Percentiles rank a stretch among this genome's conserved stretches.
Conservation (phyloP, 345 rosid species). For the Fremontodendron californicum region DNA sequence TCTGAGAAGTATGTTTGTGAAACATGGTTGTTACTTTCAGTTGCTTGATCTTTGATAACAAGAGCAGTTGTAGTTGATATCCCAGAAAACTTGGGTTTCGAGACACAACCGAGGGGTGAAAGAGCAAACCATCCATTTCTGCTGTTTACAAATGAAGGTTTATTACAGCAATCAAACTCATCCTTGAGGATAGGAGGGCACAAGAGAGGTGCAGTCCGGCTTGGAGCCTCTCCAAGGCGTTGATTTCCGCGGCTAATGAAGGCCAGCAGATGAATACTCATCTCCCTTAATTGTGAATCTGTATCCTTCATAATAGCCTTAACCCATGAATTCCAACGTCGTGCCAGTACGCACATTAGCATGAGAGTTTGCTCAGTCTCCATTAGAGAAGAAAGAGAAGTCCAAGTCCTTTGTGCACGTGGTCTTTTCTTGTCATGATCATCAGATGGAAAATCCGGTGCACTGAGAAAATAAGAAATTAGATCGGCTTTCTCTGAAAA, state of each 20-base stretch:
- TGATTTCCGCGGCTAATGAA: slow-evolving; percentile 75
- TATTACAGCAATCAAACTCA: slow-evolving; percentile 59
- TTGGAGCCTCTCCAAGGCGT: slow-evolving; percentile 51
- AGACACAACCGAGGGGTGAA: slow-evolving; percentile 56
- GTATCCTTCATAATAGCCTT: slow-evolving; percentile 66
- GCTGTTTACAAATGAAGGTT: slow-evolving; percentile 58
- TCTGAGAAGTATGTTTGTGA: slow-evolving; percentile 65
- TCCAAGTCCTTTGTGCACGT: slow-evolving; percentile 51
- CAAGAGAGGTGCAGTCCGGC: slow-evolving; percentile 41
- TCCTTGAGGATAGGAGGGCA: slow-evolving; percentile 64
- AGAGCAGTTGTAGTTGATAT: slow-evolving; percentile 46
- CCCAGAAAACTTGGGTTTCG: slow-evolving; percentile 37
- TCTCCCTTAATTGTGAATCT: slow-evolving; percentile 79
- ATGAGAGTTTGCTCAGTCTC: slow-evolving; percentile 82
- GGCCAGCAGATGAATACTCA: slow-evolving; percentile 76
- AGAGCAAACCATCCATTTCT: slow-evolving; percentile 83
- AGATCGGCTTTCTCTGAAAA: slow-evolving; percentile 67
- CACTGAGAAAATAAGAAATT: slow-evolving; percentile 58
- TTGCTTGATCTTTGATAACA: slow-evolving; percentile 32
- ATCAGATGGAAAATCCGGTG: slow-evolving; percentile 68
- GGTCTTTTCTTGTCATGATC: slow-evolving; percentile 63
- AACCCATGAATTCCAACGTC: slow-evolving; percentile 65
- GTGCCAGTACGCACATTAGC: slow-evolving; percentile 71
- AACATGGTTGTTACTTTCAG: background rate
- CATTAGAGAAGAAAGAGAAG: slow-evolving; percentile 62